These are phyloP conservation scores for Dactylellina haptotyla DNA, from an alignment of 2,329 filamentous ascomycete genomes.

Conservation along the genomic window DNA sequence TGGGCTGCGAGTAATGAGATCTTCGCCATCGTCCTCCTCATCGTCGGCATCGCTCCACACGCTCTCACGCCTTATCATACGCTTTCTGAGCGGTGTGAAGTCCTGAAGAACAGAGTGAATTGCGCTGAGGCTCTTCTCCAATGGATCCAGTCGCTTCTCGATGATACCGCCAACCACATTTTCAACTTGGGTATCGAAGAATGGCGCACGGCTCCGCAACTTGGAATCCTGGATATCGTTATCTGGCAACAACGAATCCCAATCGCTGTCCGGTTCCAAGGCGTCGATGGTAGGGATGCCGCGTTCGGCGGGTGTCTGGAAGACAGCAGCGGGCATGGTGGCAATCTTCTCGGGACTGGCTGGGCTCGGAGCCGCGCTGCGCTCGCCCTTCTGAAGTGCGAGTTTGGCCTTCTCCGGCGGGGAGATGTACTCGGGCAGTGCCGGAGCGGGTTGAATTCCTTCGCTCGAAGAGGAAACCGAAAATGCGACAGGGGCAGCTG, in stretches of 20 bases:
- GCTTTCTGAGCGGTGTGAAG: constrained; percentile 66
- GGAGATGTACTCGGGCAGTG: constrained; percentile 40
- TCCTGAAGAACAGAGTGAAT: constrained; percentile 77
- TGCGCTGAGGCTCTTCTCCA: constrained; percentile 79
- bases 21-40: constrained; percentile 74
- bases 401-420: constrained; percentile 43
- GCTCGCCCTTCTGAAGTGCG: constrained; percentile 21
- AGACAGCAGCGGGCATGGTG: neutral
- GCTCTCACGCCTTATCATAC: constrained; percentile 69
- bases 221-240: constrained; percentile 77
- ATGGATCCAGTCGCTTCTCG: constrained; percentile 78
- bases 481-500: constrained; percentile 13
- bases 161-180: constrained; percentile 82
- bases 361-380: constrained; percentile 54
- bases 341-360: constrained; percentile 63
- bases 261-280: constrained; percentile 80
- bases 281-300: constrained; percentile 72
- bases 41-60: constrained; percentile 90
- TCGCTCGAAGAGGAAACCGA: constrained; percentile 44
- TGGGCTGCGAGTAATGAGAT: constrained; percentile 62
- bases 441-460: constrained; percentile 46
- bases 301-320: constrained; percentile 59
- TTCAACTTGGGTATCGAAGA: constrained; percentile 92
- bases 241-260: constrained; percentile 86
- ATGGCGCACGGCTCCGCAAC: constrained; percentile 79